Evolutionary conservation across 345 rosid genomes (phyloP).

Genomic region (Citrus sp.): DNA sequence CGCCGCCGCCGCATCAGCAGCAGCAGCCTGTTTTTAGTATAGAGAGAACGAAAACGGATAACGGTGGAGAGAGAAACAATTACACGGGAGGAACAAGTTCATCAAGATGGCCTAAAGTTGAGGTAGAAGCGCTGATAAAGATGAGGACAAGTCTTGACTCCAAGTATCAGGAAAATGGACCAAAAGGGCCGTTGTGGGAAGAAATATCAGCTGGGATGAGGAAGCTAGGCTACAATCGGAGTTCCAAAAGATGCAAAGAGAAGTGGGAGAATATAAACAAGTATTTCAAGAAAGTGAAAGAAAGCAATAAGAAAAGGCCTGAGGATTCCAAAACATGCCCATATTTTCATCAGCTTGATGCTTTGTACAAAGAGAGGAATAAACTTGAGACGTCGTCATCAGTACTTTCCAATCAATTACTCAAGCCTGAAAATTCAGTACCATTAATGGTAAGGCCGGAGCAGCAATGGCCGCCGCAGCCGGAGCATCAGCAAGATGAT

Average conservation of each 20-base stretch:
- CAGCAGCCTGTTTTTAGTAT: neutral
- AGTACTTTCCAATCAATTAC: slow-evolving; percentile 5
- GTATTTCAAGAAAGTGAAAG: slow-evolving; percentile 76
- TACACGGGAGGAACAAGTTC: slow-evolving; percentile 21
- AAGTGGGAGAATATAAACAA: slow-evolving; percentile 84
- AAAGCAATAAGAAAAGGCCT: slow-evolving; percentile 49
- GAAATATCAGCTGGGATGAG: slow-evolving; percentile 55
- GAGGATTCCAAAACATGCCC: slow-evolving; percentile 71
- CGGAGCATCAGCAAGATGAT: neutral
- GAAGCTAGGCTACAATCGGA: slow-evolving; percentile 53
- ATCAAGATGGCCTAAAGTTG: slow-evolving; percentile 68
- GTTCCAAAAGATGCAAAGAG: slow-evolving; percentile 65
- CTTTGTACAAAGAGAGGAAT: slow-evolving; percentile 44
- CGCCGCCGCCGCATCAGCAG: neutral
- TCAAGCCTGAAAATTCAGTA: slow-evolving; percentile 31
- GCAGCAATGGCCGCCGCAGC: slow-evolving; percentile 63
- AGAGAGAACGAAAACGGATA: neutral
- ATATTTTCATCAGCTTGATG: slow-evolving; percentile 57
- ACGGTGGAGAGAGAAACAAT: slow-evolving; percentile 10
- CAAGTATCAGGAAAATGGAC: slow-evolving; percentile 53
- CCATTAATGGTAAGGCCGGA: slow-evolving; percentile 64
- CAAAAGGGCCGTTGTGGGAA: slow-evolving; percentile 72
- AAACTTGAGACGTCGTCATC: slow-evolving; percentile 1
- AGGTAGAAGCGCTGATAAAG: slow-evolving; percentile 52
- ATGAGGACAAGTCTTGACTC: slow-evolving; percentile 41